Conservation (phyloP, 352 stramenopile species). For the Pythium phragmiticola region DNA sequence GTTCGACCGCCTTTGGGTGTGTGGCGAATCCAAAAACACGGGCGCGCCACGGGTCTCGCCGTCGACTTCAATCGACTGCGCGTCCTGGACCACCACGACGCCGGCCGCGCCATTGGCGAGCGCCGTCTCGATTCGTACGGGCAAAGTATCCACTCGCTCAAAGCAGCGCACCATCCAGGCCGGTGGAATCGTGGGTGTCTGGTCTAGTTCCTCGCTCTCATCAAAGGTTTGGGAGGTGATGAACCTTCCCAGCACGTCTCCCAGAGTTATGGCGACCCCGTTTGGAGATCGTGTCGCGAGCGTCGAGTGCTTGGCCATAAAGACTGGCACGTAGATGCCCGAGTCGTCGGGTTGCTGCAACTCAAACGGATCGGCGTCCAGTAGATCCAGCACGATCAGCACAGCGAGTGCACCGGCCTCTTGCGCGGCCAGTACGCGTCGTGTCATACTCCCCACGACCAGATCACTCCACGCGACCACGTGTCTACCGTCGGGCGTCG, state of each 20-base stretch:
- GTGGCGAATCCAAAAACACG: slow-evolving; percentile 6
- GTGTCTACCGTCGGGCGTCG: slow-evolving; percentile 20
- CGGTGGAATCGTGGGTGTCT: slow-evolving; percentile 9
- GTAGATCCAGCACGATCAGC: slow-evolving; percentile 60
- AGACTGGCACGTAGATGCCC: slow-evolving; percentile 69
- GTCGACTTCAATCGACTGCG: slow-evolving; percentile 24
- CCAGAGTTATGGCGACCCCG: slow-evolving; percentile 7
- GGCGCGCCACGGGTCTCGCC: slow-evolving; percentile 19
- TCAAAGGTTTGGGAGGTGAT: slow-evolving; percentile 14
- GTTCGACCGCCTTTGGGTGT: slow-evolving; percentile 1
- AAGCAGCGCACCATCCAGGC: slow-evolving; percentile 47
- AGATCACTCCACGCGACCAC: slow-evolving; percentile 28
- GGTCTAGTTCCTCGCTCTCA: slow-evolving; percentile 14
- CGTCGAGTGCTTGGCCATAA: slow-evolving; percentile 44
- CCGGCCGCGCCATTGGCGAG: slow-evolving; percentile 47
- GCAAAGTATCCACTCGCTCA: slow-evolving; percentile 43
- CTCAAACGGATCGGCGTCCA: slow-evolving; percentile 56
- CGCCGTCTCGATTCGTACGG: slow-evolving; percentile 33
- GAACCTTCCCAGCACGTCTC: slow-evolving; percentile 32
- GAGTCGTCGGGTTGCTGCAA: slow-evolving; percentile 46
- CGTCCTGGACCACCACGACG: slow-evolving; percentile 49
- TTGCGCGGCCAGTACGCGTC: slow-evolving; percentile 56
- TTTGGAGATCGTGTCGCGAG: slow-evolving; percentile 9
- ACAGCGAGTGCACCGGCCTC: slow-evolving; percentile 55
- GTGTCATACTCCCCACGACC: slow-evolving; percentile 45